Base-by-base conservation (phyloP, 2,329 filamentous ascomycete species). In the Scedosporium minutisporum region DNA sequence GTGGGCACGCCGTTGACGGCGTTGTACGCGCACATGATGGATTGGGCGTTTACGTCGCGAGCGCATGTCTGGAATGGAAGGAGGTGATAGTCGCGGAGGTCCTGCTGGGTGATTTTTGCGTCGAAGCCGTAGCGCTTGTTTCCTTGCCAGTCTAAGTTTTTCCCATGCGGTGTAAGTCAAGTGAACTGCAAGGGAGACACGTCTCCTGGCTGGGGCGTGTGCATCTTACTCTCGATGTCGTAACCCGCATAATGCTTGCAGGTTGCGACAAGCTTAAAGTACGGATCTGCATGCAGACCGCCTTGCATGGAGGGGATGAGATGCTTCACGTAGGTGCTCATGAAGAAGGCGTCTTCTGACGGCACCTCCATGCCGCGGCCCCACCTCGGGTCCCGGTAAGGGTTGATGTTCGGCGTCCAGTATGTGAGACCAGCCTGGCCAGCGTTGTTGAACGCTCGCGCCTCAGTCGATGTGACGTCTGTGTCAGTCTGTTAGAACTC, bases 391-490 rank as follows among this genome's bases (percentile, higher is more conserved):
- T 87, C 84, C 48, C 80, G 80, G 73, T 83, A 88, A 0, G 82
- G 79, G 67, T 88, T 88, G 70, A 89, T 86, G 67, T 88, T 88
- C 0, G 87, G 87, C 0, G 87, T 86, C 81, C 84, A 88, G 68
- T 78, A 86, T 68, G 86, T 79, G 16, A 85, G 69, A 0, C 82
- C 82, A 2, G 79, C 80, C 9, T 78, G 74, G 3, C 81, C 82
- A 6, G 71, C 78, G 66, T 89, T 89, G 68, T 78, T 85, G 69
- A 87, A 89, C 0, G 87, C 86, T 42, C 87, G 77, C 0, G 83
- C 84, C 69, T 90, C 86, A 0, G 81, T 87, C 38, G 74, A 73
- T 10, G 85, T 78, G 3, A 84, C 78, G 1, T 71, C 86, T 3
- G 89, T 80, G 4, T 78, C 73, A n/a, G 78, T 70, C n/a, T 25